These are phyloP conservation scores for Scleroderma citrinum DNA, from an alignment of 768 basidiomycete species.

Conservation along the genomic window DNA sequence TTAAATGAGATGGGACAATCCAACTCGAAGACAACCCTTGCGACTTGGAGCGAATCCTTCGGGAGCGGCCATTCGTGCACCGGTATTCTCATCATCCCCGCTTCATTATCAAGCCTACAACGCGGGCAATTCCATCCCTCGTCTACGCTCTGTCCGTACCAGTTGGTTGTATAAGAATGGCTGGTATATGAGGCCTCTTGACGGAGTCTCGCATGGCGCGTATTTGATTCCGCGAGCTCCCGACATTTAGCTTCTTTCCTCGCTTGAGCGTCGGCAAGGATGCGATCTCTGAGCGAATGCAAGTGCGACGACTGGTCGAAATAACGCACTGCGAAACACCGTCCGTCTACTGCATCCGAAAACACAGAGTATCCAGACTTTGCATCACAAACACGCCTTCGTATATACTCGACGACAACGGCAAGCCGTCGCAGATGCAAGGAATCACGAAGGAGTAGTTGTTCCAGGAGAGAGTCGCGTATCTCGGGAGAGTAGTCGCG, in stretches of 20 bases:
- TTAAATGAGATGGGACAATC: too few relatives aligned
- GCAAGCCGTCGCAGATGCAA: slow-evolving; percentile 1
- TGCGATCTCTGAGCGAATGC: slow-evolving; percentile 16
- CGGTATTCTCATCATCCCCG: too few relatives aligned
- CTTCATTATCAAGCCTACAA: too few relatives aligned
- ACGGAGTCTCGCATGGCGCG: too few relatives aligned
- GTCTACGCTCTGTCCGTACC: too few relatives aligned
- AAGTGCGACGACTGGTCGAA: slow-evolving; percentile 17
- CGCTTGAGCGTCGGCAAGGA: slow-evolving; percentile 20
- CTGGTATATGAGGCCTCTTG: too few relatives aligned
- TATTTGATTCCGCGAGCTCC: slow-evolving; percentile 5
- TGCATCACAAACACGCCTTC: slow-evolving; percentile 13
- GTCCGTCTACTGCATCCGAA: slow-evolving; percentile 6
- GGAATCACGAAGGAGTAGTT: slow-evolving; percentile 20
- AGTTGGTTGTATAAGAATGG: too few relatives aligned
- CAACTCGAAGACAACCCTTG: too few relatives aligned
- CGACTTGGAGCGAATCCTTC: slow-evolving; percentile 7
- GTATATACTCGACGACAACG: too few relatives aligned
- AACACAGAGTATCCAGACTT: slow-evolving; percentile 25
- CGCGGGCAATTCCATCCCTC: too few relatives aligned
- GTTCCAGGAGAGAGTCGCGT: slow-evolving; percentile 8
- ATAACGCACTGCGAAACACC: slow-evolving; percentile 28
- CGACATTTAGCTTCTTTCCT: slow-evolving; percentile 17
- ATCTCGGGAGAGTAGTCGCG: slow-evolving; percentile 22
- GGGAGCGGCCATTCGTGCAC: slow-evolving; percentile 41